Evolutionary conservation across 2,329 filamentous ascomycete species (phyloP).

Genomic region (Ophiosphaerella herpotricha): DNA sequence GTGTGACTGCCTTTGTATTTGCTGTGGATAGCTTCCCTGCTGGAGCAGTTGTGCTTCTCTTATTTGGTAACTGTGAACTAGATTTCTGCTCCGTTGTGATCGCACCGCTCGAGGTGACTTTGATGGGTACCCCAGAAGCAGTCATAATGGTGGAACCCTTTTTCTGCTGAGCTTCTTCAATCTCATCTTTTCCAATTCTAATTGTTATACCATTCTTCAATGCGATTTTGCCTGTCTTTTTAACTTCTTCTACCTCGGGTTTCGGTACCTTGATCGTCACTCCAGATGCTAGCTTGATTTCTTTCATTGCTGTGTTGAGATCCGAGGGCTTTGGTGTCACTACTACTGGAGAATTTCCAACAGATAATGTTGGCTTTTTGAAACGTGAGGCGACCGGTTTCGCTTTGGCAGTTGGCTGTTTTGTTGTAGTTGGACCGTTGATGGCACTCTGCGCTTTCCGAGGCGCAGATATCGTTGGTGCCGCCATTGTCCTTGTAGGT

Average conservation of each 20-base stretch:
- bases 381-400: conserved; percentile 12
- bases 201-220: conserved; percentile 37
- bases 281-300: conserved; percentile 35
- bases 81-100: conserved; percentile 26
- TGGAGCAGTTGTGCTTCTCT: neutral
- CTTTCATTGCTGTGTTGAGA: conserved; percentile 32
- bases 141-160: conserved; percentile 34
- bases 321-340: conserved; percentile 16
- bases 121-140: conserved; percentile 39
- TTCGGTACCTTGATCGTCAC: conserved; percentile 42
- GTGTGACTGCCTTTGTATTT: conserved; percentile 2
- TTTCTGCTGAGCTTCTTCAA: conserved; percentile 38
- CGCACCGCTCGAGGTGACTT: conserved; percentile 32
- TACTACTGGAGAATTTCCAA: conserved; percentile 10
- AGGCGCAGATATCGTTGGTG: conserved; percentile 16
- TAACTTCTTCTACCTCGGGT: conserved; percentile 34
- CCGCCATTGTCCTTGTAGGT: conserved; percentile 26
- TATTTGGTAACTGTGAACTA: conserved; percentile 3
- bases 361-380: conserved; percentile 13
- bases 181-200: conserved; percentile 37
- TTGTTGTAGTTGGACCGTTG: conserved; percentile 20
- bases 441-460: conserved; percentile 33
- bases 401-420: conserved; percentile 20
- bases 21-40: conserved; percentile 8
- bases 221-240: conserved; percentile 36